These are phyloP conservation scores for Acanthamoeba triangularis DNA, from an alignment of 208 protist genomes.

Conservation along the genomic window DNA sequence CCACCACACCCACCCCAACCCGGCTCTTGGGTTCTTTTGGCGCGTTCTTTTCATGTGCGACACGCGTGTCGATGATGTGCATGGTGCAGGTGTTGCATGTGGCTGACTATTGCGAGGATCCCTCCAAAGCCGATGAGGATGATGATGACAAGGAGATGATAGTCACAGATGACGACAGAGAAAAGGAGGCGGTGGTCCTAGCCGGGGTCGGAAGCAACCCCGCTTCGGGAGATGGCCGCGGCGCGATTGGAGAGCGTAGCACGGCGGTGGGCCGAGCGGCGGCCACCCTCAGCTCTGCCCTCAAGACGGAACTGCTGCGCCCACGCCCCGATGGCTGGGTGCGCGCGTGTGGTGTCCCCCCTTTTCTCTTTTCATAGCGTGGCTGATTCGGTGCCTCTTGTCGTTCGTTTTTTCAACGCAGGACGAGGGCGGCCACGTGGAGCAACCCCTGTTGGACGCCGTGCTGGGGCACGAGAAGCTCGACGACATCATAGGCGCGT, in stretches of 20 bases:
- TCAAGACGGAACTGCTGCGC: slow-evolving; percentile 4
- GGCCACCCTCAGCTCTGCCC: neutral
- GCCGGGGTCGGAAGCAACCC: neutral
- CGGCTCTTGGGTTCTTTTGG: too few relatives aligned
- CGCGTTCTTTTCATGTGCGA: neutral
- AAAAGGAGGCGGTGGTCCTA: neutral
- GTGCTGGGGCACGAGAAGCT: neutral
- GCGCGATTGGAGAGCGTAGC: neutral
- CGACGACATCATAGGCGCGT: slow-evolving; percentile 8
- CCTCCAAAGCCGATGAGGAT: neutral
- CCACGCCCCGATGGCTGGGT: neutral
- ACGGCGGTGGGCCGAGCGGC: neutral
- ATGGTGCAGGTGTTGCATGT: neutral
- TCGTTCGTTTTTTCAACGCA: neutral
- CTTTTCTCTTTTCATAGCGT: neutral
- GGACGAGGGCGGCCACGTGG: neutral
- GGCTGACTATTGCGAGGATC: neutral
- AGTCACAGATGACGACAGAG: neutral
- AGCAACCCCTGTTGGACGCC: slow-evolving; percentile 26
- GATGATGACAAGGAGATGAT: neutral
- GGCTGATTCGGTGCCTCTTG: neutral
- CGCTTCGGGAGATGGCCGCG: neutral
- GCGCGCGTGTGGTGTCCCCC: neutral
- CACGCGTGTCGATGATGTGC: neutral
- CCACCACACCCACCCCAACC: too few relatives aligned